Conservation (phyloP, 2,329 filamentous ascomycete species). For the Xylaria hypoxylon region DNA sequence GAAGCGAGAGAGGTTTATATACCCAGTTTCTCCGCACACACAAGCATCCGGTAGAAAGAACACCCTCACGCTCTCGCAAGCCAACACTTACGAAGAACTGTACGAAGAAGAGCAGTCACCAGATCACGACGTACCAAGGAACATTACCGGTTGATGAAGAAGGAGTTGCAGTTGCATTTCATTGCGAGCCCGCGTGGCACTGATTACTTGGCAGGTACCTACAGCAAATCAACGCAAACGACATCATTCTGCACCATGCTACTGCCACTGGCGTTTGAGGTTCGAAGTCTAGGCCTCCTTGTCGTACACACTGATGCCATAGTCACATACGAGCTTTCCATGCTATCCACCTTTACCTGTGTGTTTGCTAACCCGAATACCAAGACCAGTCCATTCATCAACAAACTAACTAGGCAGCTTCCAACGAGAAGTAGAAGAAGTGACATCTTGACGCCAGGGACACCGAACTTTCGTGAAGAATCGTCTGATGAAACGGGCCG, state of each 20-base stretch:
- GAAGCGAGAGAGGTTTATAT: constrained; percentile 11
- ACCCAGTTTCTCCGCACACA: background rate
- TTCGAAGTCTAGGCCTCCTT: background rate
- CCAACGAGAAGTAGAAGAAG: background rate
- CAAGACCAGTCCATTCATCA: background rate
- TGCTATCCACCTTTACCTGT: background rate
- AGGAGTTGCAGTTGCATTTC: constrained; percentile 17
- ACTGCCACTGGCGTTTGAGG: constrained; percentile 3
- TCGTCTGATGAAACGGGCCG: background rate
- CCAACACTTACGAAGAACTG: background rate
- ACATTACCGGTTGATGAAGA: background rate
- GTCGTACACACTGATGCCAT: background rate
- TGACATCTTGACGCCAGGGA: too few relatives aligned
- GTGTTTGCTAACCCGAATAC: background rate
- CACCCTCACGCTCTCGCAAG: background rate
- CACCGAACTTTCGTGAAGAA: background rate
- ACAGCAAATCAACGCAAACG: background rate
- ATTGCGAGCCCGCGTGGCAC: background rate
- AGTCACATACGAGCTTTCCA: background rate
- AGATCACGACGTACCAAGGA: background rate
- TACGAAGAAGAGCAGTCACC: background rate
- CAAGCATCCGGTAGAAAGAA: constrained; percentile 11
- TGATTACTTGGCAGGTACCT: constrained; percentile 18
- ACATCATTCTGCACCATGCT: constrained; percentile 7
- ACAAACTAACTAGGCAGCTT: background rate